phyloP scores from a whole-genome alignment of 306 rosid species.

The Vigna angularis region DNA sequence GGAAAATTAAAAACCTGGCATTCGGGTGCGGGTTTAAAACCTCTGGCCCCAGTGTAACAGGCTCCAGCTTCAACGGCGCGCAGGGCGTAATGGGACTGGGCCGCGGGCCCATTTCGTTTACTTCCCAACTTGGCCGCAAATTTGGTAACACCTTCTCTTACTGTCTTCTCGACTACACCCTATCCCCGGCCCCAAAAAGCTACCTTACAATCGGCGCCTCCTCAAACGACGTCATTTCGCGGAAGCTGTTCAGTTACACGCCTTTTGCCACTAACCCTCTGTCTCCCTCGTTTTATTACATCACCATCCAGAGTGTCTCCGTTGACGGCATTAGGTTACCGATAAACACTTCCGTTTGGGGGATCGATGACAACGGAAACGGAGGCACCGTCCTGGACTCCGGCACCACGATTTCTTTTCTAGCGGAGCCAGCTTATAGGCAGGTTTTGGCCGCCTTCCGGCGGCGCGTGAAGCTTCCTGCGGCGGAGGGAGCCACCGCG shows the following conservation, averaged over 20 bases:
- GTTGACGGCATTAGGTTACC: constrained; percentile 57
- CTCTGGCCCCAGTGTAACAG: constrained; percentile 71
- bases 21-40: constrained; percentile 76
- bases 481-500: constrained; percentile 43
- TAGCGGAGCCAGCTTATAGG: constrained; percentile 61
- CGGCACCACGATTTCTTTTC: constrained; percentile 71
- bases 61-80: constrained; percentile 65
- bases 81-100: constrained; percentile 88
- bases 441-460: constrained; percentile 53
- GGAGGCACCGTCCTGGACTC: constrained; percentile 87
- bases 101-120: constrained; percentile 71
- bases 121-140: constrained; percentile 65
- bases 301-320: constrained; percentile 49
- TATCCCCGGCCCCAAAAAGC: constrained; percentile 77
- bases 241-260: constrained; percentile 52
- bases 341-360: constrained; percentile 62
- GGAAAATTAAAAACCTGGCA: background rate
- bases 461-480: constrained; percentile 33
- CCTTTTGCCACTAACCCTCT: constrained; percentile 59
- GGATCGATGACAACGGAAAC: constrained; percentile 56
- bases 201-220: constrained; percentile 63
- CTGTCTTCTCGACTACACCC: constrained; percentile 75
- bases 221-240: constrained; percentile 34
- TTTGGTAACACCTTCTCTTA: constrained; percentile 78
- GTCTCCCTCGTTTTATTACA: constrained; percentile 73